Evolutionary conservation across 208 protist genomes (phyloP).

Genomic region (Porcisia deanei): DNA sequence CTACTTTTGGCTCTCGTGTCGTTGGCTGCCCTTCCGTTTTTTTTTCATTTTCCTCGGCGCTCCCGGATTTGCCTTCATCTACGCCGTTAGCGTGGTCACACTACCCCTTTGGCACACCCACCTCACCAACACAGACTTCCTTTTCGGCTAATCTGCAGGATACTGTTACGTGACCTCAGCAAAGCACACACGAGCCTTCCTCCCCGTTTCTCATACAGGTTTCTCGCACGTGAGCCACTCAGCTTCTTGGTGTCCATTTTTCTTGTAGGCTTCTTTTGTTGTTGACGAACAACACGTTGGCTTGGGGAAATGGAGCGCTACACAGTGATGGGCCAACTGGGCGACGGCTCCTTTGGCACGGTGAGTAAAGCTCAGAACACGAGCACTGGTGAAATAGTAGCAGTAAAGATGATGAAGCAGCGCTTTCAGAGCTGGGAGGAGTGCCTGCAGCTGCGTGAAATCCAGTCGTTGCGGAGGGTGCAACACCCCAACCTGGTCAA

Average conservation of each 20-base stretch:
- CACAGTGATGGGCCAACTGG: conserved; percentile 93
- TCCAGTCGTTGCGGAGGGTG: conserved; percentile 96
- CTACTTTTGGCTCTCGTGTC: neutral
- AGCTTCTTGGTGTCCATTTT: neutral
- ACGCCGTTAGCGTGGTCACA: neutral
- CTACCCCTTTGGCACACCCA: neutral
- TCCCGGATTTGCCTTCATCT: neutral
- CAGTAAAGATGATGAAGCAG: conserved; percentile 99
- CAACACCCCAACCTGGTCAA: conserved; percentile 98
- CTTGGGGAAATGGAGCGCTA: conserved; percentile 91
- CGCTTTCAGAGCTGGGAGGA: conserved; percentile 98
- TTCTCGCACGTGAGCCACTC: neutral
- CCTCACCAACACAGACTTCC: neutral
- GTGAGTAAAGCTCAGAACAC: conserved; percentile 95
- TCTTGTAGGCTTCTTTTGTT: conserved; percentile 6
- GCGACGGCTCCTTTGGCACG: conserved; percentile 97
- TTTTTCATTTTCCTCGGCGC: neutral
- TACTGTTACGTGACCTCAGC: neutral
- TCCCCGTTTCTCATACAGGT: conserved; percentile 3
- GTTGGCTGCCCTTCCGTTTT: neutral
- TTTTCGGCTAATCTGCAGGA: neutral
- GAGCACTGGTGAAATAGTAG: conserved; percentile 94
- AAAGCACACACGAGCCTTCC: neutral
- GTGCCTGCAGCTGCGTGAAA: conserved; percentile 96
- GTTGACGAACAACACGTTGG: neutral